Conservation (phyloP, 1,284 basidiomycete genomes). For the Agroathelia rolfsii region DNA sequence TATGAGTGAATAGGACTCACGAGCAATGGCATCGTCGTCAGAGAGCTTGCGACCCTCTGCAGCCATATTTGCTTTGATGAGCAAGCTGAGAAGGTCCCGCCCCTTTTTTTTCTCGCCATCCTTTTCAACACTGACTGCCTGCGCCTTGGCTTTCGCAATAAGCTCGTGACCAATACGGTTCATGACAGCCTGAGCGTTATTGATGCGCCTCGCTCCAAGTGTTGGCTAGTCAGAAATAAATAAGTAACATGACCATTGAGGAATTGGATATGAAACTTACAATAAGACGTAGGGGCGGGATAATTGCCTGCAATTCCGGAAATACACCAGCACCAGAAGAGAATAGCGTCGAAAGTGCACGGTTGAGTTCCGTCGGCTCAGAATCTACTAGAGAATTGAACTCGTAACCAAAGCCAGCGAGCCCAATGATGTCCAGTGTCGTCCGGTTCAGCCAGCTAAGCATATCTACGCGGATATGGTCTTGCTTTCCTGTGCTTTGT, state of each 20-base stretch:
- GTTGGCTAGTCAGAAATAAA: constrained; percentile 17
- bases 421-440: constrained; percentile 64
- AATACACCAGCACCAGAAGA: not conserved
- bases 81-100: constrained; percentile 19
- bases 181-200: constrained; percentile 16
- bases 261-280: constrained; percentile 2
- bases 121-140: constrained; percentile 16
- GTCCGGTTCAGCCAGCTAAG: constrained; percentile 51
- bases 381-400: constrained; percentile 30
- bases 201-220: constrained; percentile 13
- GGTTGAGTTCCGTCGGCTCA: constrained; percentile 27
- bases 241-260: not conserved
- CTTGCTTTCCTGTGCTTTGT: no score
- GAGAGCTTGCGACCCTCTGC: constrained; percentile 22
- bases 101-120: constrained; percentile 15
- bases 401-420: constrained; percentile 54
- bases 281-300: constrained; percentile 16
- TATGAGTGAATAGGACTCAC: constrained; percentile 25
- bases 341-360: constrained; percentile 25
- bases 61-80: constrained; percentile 35
- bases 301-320: constrained; percentile 10
- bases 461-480: constrained; percentile 38
- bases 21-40: constrained; percentile 43
- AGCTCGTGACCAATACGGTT: constrained; percentile 24
- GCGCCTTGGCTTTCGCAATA: constrained; percentile 28